These are phyloP conservation scores for Linum trigynum DNA, from an alignment of 345 rosid genomes.

Conservation along the genomic window DNA sequence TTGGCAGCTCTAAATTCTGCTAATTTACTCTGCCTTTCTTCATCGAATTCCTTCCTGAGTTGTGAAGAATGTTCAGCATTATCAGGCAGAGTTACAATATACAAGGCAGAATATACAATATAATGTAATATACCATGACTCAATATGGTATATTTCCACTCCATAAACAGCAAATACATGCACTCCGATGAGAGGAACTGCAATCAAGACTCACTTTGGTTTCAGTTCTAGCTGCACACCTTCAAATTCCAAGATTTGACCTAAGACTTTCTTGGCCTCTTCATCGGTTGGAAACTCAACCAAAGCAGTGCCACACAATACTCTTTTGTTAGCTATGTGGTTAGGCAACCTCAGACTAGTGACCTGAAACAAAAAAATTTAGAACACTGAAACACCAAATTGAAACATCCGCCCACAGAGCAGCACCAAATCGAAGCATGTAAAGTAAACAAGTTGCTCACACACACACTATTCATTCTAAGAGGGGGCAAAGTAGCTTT, in stretches of 20 bases:
- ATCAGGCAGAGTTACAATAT: background rate
- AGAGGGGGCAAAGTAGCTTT: conserved; percentile 1
- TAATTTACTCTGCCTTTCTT: conserved; percentile 43
- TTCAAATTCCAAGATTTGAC: conserved; percentile 49
- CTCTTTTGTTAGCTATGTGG: conserved; percentile 58
- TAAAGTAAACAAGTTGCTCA: background rate
- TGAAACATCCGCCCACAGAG: too few species aligned
- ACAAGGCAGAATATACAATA: background rate
- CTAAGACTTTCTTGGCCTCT: conserved; percentile 53
- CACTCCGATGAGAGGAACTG: background rate
- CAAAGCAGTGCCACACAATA: conserved; percentile 74
- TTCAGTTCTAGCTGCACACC: conserved; percentile 62
- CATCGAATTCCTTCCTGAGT: conserved; percentile 82
- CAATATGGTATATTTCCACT: background rate
- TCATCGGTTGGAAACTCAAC: conserved; percentile 72
- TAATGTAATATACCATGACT: background rate
- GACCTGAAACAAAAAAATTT: conserved; percentile 35
- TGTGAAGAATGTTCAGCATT: background rate
- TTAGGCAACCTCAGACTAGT: conserved; percentile 89
- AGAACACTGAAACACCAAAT: conserved; percentile 5
- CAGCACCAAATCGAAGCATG: background rate
- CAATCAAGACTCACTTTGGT: conserved; percentile 55
- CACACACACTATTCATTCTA: background rate
- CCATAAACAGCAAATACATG: background rate
- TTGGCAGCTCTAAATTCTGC: conserved; percentile 35